Percentiles rank a stretch among this genome's conserved stretches.
Evolutionary conservation across 1,139 yeast species (phyloP).

Genomic region (Debaryomyces sp.): DNA sequence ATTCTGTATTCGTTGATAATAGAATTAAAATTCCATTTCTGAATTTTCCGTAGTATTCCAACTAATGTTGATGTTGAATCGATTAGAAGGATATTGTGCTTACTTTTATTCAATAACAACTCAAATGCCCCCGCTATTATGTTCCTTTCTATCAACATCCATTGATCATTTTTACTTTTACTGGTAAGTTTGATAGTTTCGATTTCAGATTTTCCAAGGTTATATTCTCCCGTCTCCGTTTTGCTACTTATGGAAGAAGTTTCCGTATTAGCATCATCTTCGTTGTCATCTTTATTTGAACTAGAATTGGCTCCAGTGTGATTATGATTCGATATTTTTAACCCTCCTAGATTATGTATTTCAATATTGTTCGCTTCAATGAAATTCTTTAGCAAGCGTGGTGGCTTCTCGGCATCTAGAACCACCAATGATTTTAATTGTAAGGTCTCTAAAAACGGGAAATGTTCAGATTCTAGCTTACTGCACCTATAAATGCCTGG

Average conservation of each 20-base stretch:
- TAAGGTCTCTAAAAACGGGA: constrained; percentile 68
- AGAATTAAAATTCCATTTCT: constrained; percentile 87
- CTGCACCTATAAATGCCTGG: constrained; percentile 68
- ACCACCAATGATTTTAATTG: constrained; percentile 58
- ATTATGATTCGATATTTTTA: constrained; percentile 47
- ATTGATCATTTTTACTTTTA: constrained; percentile 50
- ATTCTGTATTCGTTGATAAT: constrained; percentile 83
- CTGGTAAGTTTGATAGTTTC: constrained; percentile 20
- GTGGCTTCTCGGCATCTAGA: constrained; percentile 74
- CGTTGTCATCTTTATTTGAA: constrained; percentile 20
- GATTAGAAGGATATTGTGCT: constrained; percentile 71
- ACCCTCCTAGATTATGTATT: constrained; percentile 47
- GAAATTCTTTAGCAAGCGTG: constrained; percentile 52
- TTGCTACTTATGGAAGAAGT: constrained; percentile 1
- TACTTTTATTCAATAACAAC: constrained; percentile 60
- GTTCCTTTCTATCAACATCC: constrained; percentile 71
- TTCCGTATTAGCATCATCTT: constrained; percentile 17
- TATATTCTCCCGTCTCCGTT: constrained; percentile 1
- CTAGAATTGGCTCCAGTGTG: constrained; percentile 30
- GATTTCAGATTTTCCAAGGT: constrained; percentile 9
- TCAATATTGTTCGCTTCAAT: constrained; percentile 47
- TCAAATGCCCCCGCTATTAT: constrained; percentile 60
- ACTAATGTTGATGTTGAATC: constrained; percentile 81
- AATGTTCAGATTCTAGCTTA: constrained; percentile 56
- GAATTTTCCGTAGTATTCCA: constrained; percentile 78